Evolutionary conservation across 495 filamentous ascomycete species (phyloP).

Genomic region (Neohortaea acidophila): DNA sequence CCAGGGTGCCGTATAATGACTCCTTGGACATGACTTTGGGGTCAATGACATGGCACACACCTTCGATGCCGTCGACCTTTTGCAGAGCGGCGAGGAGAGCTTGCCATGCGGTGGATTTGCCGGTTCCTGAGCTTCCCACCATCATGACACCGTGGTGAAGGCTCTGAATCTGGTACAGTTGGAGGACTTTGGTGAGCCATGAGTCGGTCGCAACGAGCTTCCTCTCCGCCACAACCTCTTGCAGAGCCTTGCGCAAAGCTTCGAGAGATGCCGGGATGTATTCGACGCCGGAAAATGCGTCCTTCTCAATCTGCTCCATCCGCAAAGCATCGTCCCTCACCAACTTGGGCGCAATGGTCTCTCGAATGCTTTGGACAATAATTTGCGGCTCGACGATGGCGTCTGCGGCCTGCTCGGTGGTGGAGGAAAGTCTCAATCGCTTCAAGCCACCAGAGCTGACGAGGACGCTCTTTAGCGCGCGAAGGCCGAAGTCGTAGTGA

Average conservation of each 20-base stretch:
- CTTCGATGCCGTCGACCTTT: conserved; percentile 76
- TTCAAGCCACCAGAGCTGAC: conserved; percentile 95
- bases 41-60: conserved; percentile 93
- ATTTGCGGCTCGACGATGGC: conserved; percentile 92
- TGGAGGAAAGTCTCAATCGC: conserved; percentile 48
- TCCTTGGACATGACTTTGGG: conserved; percentile 99
- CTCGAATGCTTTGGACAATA: conserved; percentile 92
- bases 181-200: conserved; percentile 93
- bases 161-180: conserved; percentile 91
- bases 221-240: conserved; percentile 61
- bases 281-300: conserved; percentile 81
- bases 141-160: conserved; percentile 99
- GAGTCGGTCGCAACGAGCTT: conserved; percentile 77
- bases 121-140: conserved; percentile 89
- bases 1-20: conserved; percentile 81
- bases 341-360: conserved; percentile 95
- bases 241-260: conserved; percentile 65
- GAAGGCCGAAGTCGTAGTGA: conserved; percentile 95
- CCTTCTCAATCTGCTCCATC: conserved; percentile 69
- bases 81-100: conserved; percentile 87
- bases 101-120: conserved; percentile 91
- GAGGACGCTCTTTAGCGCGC: conserved; percentile 94
- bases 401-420: conserved; percentile 41
- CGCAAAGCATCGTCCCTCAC: conserved; percentile 77
- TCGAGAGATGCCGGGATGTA: conserved; percentile 81